Base-by-base conservation (phyloP, 139 green algal species). In the Chlamydomonas asymmetrica region DNA sequence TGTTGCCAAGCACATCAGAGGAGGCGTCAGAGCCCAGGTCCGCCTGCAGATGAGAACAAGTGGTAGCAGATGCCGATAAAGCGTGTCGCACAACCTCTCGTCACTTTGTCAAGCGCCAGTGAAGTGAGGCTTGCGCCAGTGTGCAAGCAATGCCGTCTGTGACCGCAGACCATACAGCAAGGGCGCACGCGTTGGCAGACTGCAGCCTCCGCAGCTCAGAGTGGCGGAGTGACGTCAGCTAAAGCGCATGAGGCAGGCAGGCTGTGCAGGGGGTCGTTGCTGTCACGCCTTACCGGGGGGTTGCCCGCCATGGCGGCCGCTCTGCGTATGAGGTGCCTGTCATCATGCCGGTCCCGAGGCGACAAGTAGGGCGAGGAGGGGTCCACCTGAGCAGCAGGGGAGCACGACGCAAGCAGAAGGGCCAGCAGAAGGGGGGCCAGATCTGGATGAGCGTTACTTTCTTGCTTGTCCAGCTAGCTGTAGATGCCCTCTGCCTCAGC, bases 341-440 rank as follows among this genome's bases (percentile, higher is more conserved):
- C 78, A 23, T 71, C 43, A 39, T 78, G 62, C 34, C 45, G 60
- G 8, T 61, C 63, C 8, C 82, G 74, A 22, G 82, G 82, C 3
- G 78, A 81, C 49, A 82, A 22, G 59, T 79, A 87, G 5, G 82
- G 82, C 23, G 82, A 84, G 16, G 41, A 67, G 5, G 81, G 81
- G 62, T 73, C 65, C 13, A 73, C 22, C 35, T 37, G 39, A 18
- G 69, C 16, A 35, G 37, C 38, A 32, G 63, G 0, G 63, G 38
- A 69, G 29, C 18, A 10, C 13, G 13, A 52, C 45, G 45, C 45
- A 52, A 10, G 45, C 45, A 52, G 45, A 25, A 16, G 45, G 13
- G 18, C 13, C 45, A 52, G 18, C 13, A 10, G 13, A 10, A 52
- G 45, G 45, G 13, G 13, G 45, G 13, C 45, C 18, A 52, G 45